Evolutionary conservation across 352 stramenopile genomes (phyloP), one percentile per base, ranked within the genome.

Genomic region (Paralagenidium karlingii): DNA sequence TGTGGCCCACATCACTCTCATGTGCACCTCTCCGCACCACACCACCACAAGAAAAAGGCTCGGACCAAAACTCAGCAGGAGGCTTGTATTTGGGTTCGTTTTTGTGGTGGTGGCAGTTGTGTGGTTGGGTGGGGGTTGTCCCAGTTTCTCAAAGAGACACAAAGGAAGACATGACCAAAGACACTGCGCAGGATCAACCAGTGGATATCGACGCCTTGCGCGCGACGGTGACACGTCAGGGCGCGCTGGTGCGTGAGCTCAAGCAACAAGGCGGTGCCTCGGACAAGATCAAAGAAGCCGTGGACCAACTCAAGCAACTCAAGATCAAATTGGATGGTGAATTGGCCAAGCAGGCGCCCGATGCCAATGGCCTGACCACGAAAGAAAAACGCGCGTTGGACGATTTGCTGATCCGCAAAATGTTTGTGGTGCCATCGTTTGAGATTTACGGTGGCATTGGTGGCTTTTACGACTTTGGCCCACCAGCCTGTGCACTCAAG

Each of bases 341-440:
- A 40, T 71, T 85, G 40, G 70, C 83, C 43, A 65, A 81, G 44
- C 69, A 82, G 20, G 73, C 67, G 11, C 69, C 76, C 4, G 55
- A 69, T 26, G 39, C 53, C 19, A 74, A 94, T 37, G 58, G 58
- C 1, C 59, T 87, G n/a, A 68, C 58, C 19, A 82, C 81, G 55
- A 60, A 25, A 40, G 73, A 87, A 52, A 90, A 93, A 58, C 89
- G 91, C 53, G 80, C 87, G 24, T 82, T 99, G 56, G 95, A 99
- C 63, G 94, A 98, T 48, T 60, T 98, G 47, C 69, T 99, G 15
- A 71, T 99, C 54, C 86, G 95, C 40, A 97, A 98, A 60, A 99
- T 99, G 95, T 99, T 99, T 67, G 92, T 99, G 24, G 85, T 99
- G 47, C 95, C 96, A 24, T 95, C 84, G 24, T 99, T 99, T 58